Evolutionary conservation across 2,329 filamentous ascomycete genomes (phyloP), one percentile per base, ranked within the genome.

Genomic region (Raffaelea albimanens): DNA sequence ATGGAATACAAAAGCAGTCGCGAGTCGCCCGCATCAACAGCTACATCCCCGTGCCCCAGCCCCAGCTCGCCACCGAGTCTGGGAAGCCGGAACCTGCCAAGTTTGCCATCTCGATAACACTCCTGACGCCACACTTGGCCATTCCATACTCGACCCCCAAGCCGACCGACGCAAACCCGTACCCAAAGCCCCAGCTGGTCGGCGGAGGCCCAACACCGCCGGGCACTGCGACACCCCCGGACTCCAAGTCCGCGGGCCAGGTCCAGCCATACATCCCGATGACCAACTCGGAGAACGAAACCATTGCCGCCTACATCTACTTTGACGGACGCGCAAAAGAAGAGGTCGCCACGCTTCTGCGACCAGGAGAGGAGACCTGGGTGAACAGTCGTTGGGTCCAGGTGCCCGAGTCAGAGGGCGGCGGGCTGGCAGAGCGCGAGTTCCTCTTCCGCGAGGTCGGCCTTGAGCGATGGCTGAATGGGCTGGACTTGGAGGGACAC

Each of bases 381-480:
- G 94, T 98, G 21, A 98, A 97, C 61, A 96, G 89, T 48, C 78
- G 93, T 58, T 98, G 93, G 93, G 93, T 98, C 44, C 91, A 94
- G 61, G 82, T 98, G 7, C 88, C 91, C 3, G 83, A 90, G 23
- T 80, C 84, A 21, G 91, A 97, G 66, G 91, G 91, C 29, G 93
- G 93, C 44, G 93, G 93, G 39, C 78, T 98, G 41, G 93, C 93
- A 25, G 93, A 98, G 70, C 82, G 93, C 54, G 93, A 98, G 63
- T 98, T 98, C 57, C 70, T 98, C 54, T 98, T 98, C 68, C 86
- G 91, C 48, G 93, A 98, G 65, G 93, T 98, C 43, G 93, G 93
- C 2, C 71, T 98, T 46, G 93, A 98, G 68, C 77, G 90, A 57
- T 98, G 93, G 90, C 76, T 98, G 16, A 97, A 97, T 62, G 91